Conservation (phyloP, 1,284 basidiomycete genomes). For the Ceratobasidium sp. region DNA sequence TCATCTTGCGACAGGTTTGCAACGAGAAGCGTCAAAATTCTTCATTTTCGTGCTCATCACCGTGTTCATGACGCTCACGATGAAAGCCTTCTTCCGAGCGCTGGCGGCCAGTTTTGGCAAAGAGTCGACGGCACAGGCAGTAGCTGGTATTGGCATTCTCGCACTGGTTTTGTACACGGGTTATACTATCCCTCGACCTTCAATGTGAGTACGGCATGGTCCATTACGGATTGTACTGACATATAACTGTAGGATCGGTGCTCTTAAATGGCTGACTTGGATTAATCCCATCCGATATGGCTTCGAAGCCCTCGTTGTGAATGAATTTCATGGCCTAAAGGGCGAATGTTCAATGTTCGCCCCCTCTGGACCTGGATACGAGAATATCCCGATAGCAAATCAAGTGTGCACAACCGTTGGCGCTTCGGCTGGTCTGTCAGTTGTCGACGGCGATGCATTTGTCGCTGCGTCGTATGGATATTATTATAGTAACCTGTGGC, state of each 20-base stretch:
- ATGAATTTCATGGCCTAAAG: constrained; percentile 65
- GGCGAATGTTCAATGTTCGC: constrained; percentile 58
- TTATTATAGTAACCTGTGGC: constrained; percentile 71
- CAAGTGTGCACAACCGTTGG: constrained; percentile 73
- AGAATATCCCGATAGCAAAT: constrained; percentile 61
- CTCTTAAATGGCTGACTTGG: constrained; percentile 45
- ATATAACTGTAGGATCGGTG: constrained; percentile 13
- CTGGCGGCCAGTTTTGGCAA: constrained; percentile 2
- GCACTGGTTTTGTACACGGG: constrained; percentile 63
- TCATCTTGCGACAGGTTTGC: neutral
- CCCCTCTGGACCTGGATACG: constrained; percentile 65
- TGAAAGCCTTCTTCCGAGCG: constrained; percentile 69
- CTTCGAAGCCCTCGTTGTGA: constrained; percentile 64
- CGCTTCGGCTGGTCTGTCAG: constrained; percentile 59
- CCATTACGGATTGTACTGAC: too few species aligned
- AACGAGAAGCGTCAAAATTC: neutral
- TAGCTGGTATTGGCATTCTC: neutral
- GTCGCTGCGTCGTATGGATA: constrained; percentile 71
- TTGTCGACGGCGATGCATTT: constrained; percentile 66
- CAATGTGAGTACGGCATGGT: neutral
- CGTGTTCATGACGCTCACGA: constrained; percentile 67
- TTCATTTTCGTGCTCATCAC: constrained; percentile 52
- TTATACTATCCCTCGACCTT: constrained; percentile 72
- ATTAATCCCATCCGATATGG: constrained; percentile 60
- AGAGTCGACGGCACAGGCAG: constrained; percentile 7